phyloP scores from a whole-genome alignment of 129 eudicot species.

The Pittosporum tobira region DNA sequence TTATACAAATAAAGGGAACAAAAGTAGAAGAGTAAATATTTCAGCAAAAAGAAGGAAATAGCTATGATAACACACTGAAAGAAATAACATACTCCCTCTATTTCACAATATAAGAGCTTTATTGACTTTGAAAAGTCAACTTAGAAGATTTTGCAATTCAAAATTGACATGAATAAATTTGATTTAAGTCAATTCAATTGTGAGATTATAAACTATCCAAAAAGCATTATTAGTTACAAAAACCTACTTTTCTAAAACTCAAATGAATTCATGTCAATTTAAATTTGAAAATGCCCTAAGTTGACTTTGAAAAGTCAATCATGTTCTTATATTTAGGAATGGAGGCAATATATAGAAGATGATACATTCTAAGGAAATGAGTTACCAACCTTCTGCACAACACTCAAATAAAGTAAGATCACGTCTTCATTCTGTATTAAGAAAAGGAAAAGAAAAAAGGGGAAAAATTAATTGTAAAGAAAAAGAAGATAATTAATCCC shows the following conservation, averaged over 20 bases:
- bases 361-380: conserved; percentile 12
- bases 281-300: too few relatives aligned
- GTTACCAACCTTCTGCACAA: conserved; percentile 77
- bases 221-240: too few relatives aligned
- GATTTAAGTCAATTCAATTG: too few relatives aligned
- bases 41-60: conserved; percentile 5
- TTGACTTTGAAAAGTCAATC: too few relatives aligned
- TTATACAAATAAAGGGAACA: neutral
- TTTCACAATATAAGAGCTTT: too few relatives aligned
- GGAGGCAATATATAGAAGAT: neutral
- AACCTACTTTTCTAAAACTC: too few relatives aligned
- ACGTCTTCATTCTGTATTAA: conserved; percentile 87
- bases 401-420: conserved; percentile 80
- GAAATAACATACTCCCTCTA: neutral
- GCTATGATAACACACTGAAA: neutral
- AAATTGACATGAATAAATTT: neutral
- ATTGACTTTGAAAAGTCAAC: too few relatives aligned
- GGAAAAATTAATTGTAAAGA: conserved; percentile 18
- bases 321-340: neutral
- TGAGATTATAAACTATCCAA: too few relatives aligned
- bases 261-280: too few relatives aligned
- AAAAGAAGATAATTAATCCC: neutral
- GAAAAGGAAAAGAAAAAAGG: conserved; percentile 7
- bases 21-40: conserved; percentile 4
- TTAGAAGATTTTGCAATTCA: neutral